These are phyloP conservation scores for Chalciporus sphaerocephalus DNA, from an alignment of 768 basidiomycete species.

Conservation along the genomic window DNA sequence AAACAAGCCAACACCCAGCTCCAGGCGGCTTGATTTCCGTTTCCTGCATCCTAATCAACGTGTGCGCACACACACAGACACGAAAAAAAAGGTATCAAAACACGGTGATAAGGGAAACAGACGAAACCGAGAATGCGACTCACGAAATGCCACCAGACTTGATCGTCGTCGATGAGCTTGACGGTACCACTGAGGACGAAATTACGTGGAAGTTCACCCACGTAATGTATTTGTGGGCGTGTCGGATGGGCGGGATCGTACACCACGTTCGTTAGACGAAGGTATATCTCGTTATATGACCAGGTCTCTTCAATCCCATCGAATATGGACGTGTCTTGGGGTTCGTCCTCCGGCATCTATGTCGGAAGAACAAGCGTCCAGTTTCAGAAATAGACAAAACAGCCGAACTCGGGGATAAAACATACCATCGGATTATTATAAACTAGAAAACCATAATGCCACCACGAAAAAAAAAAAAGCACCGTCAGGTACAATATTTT, in stretches of 20 bases:
- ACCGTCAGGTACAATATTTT: conserved; percentile 2
- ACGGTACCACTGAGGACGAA: conserved; percentile 52
- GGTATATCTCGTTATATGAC: conserved; percentile 43
- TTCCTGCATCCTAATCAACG: conserved; percentile 56
- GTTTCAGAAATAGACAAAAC: background rate
- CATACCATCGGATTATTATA: conserved; percentile 44
- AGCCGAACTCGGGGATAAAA: background rate
- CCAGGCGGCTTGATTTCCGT: conserved; percentile 52
- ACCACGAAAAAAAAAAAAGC: background rate
- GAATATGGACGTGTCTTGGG: conserved; percentile 45
- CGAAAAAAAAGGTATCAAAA: conserved; percentile 4
- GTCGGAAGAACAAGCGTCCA: background rate
- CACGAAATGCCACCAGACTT: conserved; percentile 64
- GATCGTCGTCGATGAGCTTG: conserved; percentile 51
- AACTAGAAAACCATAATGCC: conserved; percentile 31
- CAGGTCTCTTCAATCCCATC: conserved; percentile 50
- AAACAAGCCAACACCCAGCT: conserved; percentile 43
- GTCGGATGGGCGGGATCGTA: conserved; percentile 46
- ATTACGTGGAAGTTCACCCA: conserved; percentile 46
- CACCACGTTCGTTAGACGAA: conserved; percentile 40
- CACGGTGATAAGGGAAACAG: background rate
- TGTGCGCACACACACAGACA: too few relatives aligned
- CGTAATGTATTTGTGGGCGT: conserved; percentile 51
- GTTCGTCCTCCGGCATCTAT: conserved; percentile 31
- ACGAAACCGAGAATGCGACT: conserved; percentile 21